Evolutionary conservation across 257 asterid species (phyloP).

Genomic region (Gentiana dahurica): DNA sequence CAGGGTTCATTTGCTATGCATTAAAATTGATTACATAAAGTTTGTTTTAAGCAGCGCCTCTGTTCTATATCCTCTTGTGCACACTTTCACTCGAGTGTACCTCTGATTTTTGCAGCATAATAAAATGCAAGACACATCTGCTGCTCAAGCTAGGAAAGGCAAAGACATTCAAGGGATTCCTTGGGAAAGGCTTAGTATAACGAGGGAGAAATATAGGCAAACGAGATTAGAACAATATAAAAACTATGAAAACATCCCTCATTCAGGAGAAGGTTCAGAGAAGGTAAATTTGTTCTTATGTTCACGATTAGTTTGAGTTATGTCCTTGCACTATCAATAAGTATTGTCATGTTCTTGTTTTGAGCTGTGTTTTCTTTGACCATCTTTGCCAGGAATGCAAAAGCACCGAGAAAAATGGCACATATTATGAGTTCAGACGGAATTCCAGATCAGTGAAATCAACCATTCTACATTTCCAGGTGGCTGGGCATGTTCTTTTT

Average conservation of each 20-base stretch:
- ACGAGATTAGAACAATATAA: slow-evolving; percentile 76
- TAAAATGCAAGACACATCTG: slow-evolving; percentile 68
- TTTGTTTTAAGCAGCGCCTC: no score
- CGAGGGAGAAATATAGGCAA: slow-evolving; percentile 69
- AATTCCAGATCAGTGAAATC: slow-evolving; percentile 88
- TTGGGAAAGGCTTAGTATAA: slow-evolving; percentile 79
- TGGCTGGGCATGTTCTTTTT: slow-evolving; percentile 7
- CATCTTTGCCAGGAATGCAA: slow-evolving; percentile 50
- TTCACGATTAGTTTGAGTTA: slow-evolving; percentile 1
- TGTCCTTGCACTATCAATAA: background rate
- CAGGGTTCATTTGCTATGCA: slow-evolving; percentile 36
- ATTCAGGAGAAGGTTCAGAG: slow-evolving; percentile 58
- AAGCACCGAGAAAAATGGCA: slow-evolving; percentile 45
- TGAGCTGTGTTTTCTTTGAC: background rate
- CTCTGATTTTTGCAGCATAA: slow-evolving; percentile 30
- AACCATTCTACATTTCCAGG: slow-evolving; percentile 93
- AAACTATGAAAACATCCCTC: slow-evolving; percentile 79
- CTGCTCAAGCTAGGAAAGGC: slow-evolving; percentile 81
- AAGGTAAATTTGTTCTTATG: slow-evolving; percentile 28
- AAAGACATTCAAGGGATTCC: slow-evolving; percentile 97
- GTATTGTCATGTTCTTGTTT: background rate
- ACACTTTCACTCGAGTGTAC: no score
- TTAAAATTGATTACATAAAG: background rate
- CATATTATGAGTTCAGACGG: slow-evolving; percentile 57
- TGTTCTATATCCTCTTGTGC: no score